Evolutionary conservation across 2,329 filamentous ascomycete genomes (phyloP).

Genomic region (Fusarium nisikadoi): DNA sequence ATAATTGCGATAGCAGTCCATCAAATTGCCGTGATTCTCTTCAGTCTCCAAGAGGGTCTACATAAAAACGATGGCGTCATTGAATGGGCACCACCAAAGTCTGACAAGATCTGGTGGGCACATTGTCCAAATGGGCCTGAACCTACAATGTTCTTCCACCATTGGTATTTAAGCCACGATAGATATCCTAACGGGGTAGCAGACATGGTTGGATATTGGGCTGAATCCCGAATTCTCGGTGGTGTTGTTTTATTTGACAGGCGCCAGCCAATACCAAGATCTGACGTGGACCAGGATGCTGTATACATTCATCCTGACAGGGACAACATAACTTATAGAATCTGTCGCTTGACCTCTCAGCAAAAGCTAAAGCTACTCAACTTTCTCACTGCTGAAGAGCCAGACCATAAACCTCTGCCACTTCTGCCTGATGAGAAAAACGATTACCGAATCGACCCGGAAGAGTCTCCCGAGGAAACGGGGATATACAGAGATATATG

Average conservation of each 20-base stretch:
- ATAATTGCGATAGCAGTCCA: constrained; percentile 45
- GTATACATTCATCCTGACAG: constrained; percentile 3
- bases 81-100: constrained; percentile 36
- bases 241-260: constrained; percentile 7
- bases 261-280: background rate
- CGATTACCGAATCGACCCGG: background rate
- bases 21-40: constrained; percentile 44
- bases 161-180: background rate
- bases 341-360: background rate
- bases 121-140: constrained; percentile 15
- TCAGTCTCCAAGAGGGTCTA: constrained; percentile 25
- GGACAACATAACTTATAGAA: background rate
- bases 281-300: background rate
- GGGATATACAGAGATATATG: background rate
- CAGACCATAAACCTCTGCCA: background rate
- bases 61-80: constrained; percentile 41
- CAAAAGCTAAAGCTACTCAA: background rate
- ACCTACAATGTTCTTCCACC: constrained; percentile 45
- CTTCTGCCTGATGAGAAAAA: background rate
- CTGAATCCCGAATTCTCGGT: background rate
- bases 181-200: background rate
- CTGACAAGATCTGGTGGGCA: constrained; percentile 3
- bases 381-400: background rate
- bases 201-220: constrained; percentile 9
- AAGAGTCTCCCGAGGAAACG: background rate